Conservation (phyloP, 2,329 filamentous ascomycete species). For the Penicillium expansum region DNA sequence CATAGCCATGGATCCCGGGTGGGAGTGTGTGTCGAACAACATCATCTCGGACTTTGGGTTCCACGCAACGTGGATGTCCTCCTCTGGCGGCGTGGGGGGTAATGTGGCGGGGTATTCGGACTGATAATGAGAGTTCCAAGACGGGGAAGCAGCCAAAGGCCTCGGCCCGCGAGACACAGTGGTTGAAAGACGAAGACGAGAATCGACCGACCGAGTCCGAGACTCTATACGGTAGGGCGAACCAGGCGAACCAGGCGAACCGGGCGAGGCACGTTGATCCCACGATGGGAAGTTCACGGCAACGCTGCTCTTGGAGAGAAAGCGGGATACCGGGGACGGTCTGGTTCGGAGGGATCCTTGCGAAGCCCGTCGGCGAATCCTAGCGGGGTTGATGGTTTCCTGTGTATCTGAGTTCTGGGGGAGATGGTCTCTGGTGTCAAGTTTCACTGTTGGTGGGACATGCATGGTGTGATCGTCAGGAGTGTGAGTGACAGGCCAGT, state of each 20-base stretch:
- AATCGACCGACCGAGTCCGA: constrained; percentile 28
- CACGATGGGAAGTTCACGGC: constrained; percentile 54
- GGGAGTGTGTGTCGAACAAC: constrained; percentile 30
- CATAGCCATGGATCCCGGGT: constrained; percentile 27
- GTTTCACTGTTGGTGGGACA: constrained; percentile 22
- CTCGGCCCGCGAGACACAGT: constrained; percentile 36
- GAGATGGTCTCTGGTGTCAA: constrained; percentile 22
- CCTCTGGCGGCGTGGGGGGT: constrained; percentile 44
- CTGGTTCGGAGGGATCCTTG: constrained; percentile 37
- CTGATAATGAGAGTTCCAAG: constrained; percentile 26
- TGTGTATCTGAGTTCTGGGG: constrained; percentile 21
- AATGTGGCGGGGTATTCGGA: constrained; percentile 36
- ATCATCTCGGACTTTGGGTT: constrained; percentile 33
- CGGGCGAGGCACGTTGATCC: constrained; percentile 42
- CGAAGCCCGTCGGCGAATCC: constrained; percentile 37
- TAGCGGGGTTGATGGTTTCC: constrained; percentile 19
- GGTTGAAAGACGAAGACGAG: constrained; percentile 34
- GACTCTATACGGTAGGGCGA: constrained; percentile 25
- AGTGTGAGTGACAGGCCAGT: constrained; percentile 24
- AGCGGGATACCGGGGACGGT: constrained; percentile 36
- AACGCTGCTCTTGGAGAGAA: constrained; percentile 36
- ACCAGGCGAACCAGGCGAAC: constrained; percentile 25
- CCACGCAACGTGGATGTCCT: constrained; percentile 41
- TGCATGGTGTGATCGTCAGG: constrained; percentile 31
- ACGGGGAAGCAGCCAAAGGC: constrained; percentile 26